Percentiles rank a stretch among this genome's conserved stretches.
These are phyloP conservation scores for Ophiostoma novo-ulmi DNA, from an alignment of 2,329 filamentous ascomycete species.

Conservation along the genomic window DNA sequence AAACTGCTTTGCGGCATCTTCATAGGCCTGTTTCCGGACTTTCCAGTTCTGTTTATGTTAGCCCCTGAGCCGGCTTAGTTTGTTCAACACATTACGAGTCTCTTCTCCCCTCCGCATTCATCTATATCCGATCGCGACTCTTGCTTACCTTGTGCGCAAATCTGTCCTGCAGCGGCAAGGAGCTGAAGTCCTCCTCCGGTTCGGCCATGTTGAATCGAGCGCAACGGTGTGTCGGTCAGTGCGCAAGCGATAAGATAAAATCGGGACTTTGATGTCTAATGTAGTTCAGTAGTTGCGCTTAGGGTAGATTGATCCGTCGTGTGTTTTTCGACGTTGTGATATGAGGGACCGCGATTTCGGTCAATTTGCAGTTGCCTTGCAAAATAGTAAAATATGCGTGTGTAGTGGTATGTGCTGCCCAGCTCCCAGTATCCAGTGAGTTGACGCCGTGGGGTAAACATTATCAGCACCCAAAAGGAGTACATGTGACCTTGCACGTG, in stretches of 20 bases:
- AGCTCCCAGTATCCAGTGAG: background rate
- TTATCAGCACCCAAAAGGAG: slow-evolving; percentile 1
- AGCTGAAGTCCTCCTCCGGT: slow-evolving; percentile 74
- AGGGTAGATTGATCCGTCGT: background rate
- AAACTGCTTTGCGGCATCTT: slow-evolving; percentile 85
- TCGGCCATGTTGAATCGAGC: slow-evolving; percentile 60
- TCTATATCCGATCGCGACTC: background rate
- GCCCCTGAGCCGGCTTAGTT: background rate
- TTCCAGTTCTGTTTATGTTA: slow-evolving; percentile 69
- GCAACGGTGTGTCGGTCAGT: slow-evolving; percentile 11
- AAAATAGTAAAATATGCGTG: background rate
- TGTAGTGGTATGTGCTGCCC: background rate
- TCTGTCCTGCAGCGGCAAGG: slow-evolving; percentile 70
- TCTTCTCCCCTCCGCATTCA: background rate
- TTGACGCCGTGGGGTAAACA: slow-evolving; percentile 17
- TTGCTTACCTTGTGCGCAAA: slow-evolving; percentile 69
- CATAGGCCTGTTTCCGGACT: slow-evolving; percentile 89
- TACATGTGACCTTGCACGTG: slow-evolving; percentile 10
- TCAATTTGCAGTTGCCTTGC: background rate
- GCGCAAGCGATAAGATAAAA: background rate
- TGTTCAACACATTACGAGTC: background rate
- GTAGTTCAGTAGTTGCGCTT: background rate
- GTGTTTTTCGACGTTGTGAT: background rate
- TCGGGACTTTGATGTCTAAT: background rate
- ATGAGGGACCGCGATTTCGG: background rate